Conservation (phyloP, 2,329 filamentous ascomycete species). For the Pseudogymnoascus sp. region DNA sequence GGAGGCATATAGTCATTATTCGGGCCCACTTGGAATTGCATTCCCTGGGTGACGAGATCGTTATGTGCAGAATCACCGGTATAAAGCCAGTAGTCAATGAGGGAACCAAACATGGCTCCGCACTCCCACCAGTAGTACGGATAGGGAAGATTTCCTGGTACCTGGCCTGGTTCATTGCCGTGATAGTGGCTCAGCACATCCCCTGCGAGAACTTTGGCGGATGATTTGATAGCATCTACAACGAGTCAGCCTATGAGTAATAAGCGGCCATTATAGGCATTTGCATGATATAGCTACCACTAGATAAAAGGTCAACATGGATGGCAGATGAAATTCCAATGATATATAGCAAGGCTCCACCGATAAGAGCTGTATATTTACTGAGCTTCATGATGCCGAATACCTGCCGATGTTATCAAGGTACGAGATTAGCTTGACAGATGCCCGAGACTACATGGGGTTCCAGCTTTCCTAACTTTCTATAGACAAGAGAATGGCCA, state of each 20-base stretch:
- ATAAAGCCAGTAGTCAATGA: slow-evolving; percentile 81
- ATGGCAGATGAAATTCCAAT: background rate
- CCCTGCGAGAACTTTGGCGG: slow-evolving; percentile 30
- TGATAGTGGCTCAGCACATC: slow-evolving; percentile 44
- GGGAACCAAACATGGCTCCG: slow-evolving; percentile 64
- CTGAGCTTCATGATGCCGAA: background rate
- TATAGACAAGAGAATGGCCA: background rate
- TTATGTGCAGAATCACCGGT: slow-evolving; percentile 68
- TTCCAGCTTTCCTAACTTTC: background rate
- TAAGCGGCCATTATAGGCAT: background rate
- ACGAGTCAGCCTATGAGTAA: background rate
- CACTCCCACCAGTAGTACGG: slow-evolving; percentile 55
- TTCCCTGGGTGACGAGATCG: slow-evolving; percentile 53
- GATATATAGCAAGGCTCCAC: background rate
- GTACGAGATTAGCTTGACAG: background rate
- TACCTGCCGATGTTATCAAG: background rate
- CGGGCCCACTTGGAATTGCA: slow-evolving; percentile 66
- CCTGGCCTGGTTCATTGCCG: slow-evolving; percentile 41
- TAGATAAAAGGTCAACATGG: background rate
- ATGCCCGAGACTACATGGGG: background rate
- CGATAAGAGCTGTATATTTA: background rate
- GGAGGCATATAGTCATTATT: slow-evolving; percentile 70
- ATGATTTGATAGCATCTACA: slow-evolving; percentile 27
- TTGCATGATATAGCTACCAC: background rate
- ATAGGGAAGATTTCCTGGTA: slow-evolving; percentile 42